A percentile compares a stretch with the other conserved stretches of the same genome.
These are phyloP conservation scores for Penicillium sp. DNA, from an alignment of 2,329 filamentous ascomycete species.

Conservation along the genomic window DNA sequence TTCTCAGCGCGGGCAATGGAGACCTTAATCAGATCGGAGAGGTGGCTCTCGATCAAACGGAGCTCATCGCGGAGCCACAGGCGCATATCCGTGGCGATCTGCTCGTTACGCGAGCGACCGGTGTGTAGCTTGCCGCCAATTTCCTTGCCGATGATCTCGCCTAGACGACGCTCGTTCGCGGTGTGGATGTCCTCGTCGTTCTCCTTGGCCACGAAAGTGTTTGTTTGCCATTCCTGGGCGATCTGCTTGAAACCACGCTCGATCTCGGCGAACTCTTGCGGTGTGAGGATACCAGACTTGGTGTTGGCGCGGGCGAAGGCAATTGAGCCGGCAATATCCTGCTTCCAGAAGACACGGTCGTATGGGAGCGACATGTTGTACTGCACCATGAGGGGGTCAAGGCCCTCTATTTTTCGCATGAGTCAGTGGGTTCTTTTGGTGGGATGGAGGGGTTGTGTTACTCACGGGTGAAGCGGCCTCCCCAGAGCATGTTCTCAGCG, in stretches of 20 bases:
- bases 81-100: constrained; percentile 86
- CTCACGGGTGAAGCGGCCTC: constrained; percentile 59
- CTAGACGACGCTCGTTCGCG: constrained; percentile 68
- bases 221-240: constrained; percentile 42
- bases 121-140: constrained; percentile 88
- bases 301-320: constrained; percentile 78
- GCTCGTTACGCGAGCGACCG: constrained; percentile 82
- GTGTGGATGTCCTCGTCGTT: constrained; percentile 63
- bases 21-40: constrained; percentile 68
- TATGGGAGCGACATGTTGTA: constrained; percentile 82
- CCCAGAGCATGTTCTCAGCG: constrained; percentile 57
- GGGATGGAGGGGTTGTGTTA: constrained; percentile 9
- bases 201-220: constrained; percentile 35
- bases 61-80: constrained; percentile 81
- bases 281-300: constrained; percentile 69
- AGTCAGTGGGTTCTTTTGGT: constrained; percentile 15
- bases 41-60: constrained; percentile 63
- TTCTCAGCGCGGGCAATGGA: constrained; percentile 66
- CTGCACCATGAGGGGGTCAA: constrained; percentile 80
- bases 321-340: constrained; percentile 77
- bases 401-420: constrained; percentile 56
- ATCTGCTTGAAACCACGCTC: constrained; percentile 66
- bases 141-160: constrained; percentile 82
- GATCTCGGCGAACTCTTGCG: constrained; percentile 70
- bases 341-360: constrained; percentile 72